Base-by-base conservation (phyloP, 371 early-diverging fungal species). In the Lichtheimia corymbifera region DNA sequence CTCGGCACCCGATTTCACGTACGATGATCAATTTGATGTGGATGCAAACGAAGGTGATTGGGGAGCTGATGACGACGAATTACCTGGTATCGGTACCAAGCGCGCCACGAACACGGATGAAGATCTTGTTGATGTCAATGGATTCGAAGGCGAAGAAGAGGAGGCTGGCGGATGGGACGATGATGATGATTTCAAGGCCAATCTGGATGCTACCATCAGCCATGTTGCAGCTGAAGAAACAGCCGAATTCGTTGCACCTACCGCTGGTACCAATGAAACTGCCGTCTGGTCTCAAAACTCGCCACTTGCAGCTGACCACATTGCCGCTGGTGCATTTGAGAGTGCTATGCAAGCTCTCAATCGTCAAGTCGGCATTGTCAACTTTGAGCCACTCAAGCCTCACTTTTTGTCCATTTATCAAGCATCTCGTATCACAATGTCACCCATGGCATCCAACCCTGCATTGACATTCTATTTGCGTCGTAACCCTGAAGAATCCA, bases 301-400 rank as follows among this genome's bases (percentile, higher is more conserved):
- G 3, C 79, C 79, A 20, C 72, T 93, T 50, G 92, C 96, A 11
- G 91, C 85, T 0, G 94, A 95, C 73, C 96, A 97, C 71, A 86
- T 96, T 63, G 94, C 94, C 0, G 95, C 96, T 5, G 98, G 98
- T 50, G 83, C 91, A 5, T 96, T 95, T 72, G 96, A 95, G 60
- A 87, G 86, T 30, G 98, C 96, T 9, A 95, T 98, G 94, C 49
- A 88, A 88, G 76, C 93, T 40, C 77, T 97, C 50, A 92, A 93
- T 70, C 87, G 91, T 40, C 96, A 96, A 80, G 86, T 87, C 17
- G 95, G 97, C 24, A 88, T 91, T 62, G 85, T 89, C 54, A 90
- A 93, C 73, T 97, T 97, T 83, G 91, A 85, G 40, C 93, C 95
- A 4, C 84, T 98, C 49, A 94, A 95, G 76, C 81, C 88, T 5